A percentile compares a stretch with the other conserved stretches of the same genome.
Conservation (phyloP, 2,329 filamentous ascomycete genomes). For the Aspergillus amoenus region DNA sequence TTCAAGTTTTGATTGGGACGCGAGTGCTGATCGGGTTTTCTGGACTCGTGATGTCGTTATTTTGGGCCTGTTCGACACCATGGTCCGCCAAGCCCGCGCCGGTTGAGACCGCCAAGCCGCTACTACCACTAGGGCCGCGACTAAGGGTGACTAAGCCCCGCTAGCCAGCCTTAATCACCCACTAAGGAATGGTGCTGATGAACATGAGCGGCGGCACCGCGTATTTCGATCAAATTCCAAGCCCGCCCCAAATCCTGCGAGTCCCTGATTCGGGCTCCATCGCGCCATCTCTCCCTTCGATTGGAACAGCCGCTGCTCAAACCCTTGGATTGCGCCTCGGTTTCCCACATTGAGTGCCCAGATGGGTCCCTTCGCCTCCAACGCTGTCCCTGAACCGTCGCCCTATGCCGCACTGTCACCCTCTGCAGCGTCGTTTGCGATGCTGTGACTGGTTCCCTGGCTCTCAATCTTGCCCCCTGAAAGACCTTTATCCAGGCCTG, state of each 20-base stretch:
- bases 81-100: background rate
- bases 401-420: background rate
- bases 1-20: background rate
- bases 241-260: background rate
- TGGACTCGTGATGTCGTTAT: constrained; percentile 2
- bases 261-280: constrained; percentile 3
- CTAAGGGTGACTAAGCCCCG: background rate
- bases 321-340: background rate
- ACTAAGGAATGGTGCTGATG: background rate
- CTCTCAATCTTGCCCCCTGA: background rate
- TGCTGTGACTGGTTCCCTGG: background rate
- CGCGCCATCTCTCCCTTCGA: constrained; percentile 3
- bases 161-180: background rate
- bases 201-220: background rate
- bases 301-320: background rate
- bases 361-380: background rate
- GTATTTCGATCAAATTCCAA: background rate
- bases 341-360: background rate
- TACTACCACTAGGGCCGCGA: background rate
- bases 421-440: background rate
- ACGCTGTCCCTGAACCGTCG: background rate
- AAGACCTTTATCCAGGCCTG: background rate
- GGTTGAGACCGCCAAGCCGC: background rate
- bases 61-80: background rate
- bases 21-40: background rate